Conservation (phyloP, 2,329 filamentous ascomycete species). For the Microcyclosporella mali region DNA sequence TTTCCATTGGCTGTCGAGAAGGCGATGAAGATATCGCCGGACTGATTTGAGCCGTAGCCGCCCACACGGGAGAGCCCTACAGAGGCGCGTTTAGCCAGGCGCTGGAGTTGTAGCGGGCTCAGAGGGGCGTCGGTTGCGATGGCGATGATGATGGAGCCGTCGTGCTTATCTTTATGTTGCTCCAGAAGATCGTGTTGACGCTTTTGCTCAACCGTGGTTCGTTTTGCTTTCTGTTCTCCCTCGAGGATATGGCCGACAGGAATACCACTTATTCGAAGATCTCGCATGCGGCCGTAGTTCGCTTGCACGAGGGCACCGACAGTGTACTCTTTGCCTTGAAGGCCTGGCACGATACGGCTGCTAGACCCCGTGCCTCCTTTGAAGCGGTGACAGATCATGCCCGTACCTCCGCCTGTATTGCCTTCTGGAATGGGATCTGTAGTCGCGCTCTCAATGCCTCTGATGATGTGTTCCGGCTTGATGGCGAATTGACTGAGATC, state of each 20-base stretch:
- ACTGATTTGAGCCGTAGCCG: not conserved
- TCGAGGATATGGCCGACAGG: not conserved
- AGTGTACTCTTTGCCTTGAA: not conserved
- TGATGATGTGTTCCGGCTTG: slow-evolving; percentile 1
- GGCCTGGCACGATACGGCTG: not conserved
- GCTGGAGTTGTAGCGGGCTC: not conserved
- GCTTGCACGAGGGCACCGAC: slow-evolving; percentile 1
- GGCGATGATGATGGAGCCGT: slow-evolving; percentile 3
- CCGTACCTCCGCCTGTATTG: not conserved
- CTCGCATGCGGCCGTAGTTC: not conserved
- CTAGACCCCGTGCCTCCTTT: slow-evolving; percentile 2
- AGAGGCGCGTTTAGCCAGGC: slow-evolving; percentile 1
- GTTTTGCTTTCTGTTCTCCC: not conserved
- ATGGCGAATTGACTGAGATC: not conserved
- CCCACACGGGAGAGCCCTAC: slow-evolving; percentile 1
- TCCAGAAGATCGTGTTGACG: not conserved
- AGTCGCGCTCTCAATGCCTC: not conserved
- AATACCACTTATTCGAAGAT: slow-evolving; percentile 1
- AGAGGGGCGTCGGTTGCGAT: slow-evolving; percentile 2
- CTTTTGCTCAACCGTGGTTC: not conserved
- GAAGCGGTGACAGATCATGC: slow-evolving; percentile 1
- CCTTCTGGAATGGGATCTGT: not conserved
- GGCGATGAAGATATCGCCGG: slow-evolving; percentile 1
- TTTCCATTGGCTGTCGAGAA: slow-evolving; percentile 1
- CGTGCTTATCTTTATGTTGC: not conserved